Base-by-base conservation (phyloP, 257 asterid genomes). In the Capsicum baccatum region DNA sequence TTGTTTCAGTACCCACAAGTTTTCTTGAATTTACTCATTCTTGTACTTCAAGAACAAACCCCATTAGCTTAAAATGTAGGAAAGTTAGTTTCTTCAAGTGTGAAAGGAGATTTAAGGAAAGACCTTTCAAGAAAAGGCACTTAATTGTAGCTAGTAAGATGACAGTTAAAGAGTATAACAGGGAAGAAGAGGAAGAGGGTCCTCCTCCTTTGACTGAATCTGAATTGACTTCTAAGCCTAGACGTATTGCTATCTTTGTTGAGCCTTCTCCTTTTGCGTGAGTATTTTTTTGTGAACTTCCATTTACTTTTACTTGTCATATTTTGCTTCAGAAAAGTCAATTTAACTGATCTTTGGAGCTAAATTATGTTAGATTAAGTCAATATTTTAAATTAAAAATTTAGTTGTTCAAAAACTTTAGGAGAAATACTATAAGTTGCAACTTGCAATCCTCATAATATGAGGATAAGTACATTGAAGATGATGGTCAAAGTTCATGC, bases 251-350 rank as follows among this genome's bases (percentile, higher is more conserved):
- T 86, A 95, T 97, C 44, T 97, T 95, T 86, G 98, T 97, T 82
- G 99, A 97, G 92, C 99, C 99, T 14, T 97, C 99, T 84, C 99
- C 99, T 81, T 97, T 97, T 83, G 88, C 98, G 99, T 97, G 89
- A 95, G 99, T 89, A 10, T n/a, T 67, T 71, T 81, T 60, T n/a
- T 21, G 33, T 19, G 0, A 19, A 26, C 33, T 26, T 26, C 33
- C 33, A 2, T 26, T 26, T 26, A 26, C 33, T 26, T 26, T 26
- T 26, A 26, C 33, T 26, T 26, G 33, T 26, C 33, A 1, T 26
- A 26, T 26, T 26, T 26, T 26, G 33, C 33, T 26, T 26, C 33
- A 26, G 33, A 26, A 26, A 26, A 26, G 33, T 26, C 33, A 26
- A 26, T 26, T 26, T 26, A 26, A 26, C 33, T 26, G 33, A 26